Percentiles rank a stretch among this genome's conserved stretches.
These are phyloP conservation scores for Cucurbita ficifolia DNA, from an alignment of 306 rosid species.

Conservation along the genomic window DNA sequence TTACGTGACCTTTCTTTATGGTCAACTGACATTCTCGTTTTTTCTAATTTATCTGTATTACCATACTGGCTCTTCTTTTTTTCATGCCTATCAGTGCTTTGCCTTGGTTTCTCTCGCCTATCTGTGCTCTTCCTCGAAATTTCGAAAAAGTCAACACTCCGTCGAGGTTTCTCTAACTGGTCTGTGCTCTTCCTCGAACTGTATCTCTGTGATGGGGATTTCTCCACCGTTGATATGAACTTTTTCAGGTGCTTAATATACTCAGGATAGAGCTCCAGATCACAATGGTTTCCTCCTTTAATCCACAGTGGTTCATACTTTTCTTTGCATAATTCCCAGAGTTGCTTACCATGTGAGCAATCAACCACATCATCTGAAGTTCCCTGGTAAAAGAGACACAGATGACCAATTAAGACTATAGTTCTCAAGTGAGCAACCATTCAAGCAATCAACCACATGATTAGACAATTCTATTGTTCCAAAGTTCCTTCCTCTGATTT, in stretches of 20 bases:
- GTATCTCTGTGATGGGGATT: conserved; percentile 59
- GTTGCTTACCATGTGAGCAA: conserved; percentile 89
- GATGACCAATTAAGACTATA: background rate
- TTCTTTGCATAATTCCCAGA: conserved; percentile 88
- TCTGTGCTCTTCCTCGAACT: conserved; percentile 69
- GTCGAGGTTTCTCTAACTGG: conserved; percentile 71
- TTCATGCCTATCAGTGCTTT: conserved; percentile 70
- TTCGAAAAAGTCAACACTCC: conserved; percentile 67
- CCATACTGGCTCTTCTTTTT: conserved; percentile 42
- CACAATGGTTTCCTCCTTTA: conserved; percentile 87
- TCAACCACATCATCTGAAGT: conserved; percentile 89
- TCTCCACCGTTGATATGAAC: conserved; percentile 70
- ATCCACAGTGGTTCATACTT: conserved; percentile 91
- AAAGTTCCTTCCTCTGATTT: background rate
- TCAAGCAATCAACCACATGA: background rate
- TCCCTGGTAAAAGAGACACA: conserved; percentile 38
- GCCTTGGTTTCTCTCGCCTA: conserved; percentile 76
- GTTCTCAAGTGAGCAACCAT: background rate
- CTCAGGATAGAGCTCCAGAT: conserved; percentile 78
- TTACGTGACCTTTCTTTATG: conserved; percentile 71
- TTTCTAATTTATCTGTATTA: conserved; percentile 60
- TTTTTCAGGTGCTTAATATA: conserved; percentile 74
- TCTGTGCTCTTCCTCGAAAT: conserved; percentile 77
- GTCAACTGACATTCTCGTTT: conserved; percentile 50
- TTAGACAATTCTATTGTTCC: background rate